Conservation (phyloP, 2,329 filamentous ascomycete genomes). For the Sphaceloma murrayae region DNA sequence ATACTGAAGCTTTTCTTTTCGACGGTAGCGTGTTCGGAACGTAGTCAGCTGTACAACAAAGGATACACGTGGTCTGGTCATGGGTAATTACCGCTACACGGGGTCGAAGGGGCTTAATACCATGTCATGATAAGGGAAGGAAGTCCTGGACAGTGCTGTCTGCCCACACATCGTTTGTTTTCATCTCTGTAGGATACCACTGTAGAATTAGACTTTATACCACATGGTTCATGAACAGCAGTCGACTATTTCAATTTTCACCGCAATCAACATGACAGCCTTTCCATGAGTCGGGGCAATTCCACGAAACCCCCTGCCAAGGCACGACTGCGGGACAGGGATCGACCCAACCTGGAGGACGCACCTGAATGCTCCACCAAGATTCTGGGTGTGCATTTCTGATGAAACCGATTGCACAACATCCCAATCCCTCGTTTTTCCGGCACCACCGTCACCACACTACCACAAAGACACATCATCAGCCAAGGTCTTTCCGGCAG, state of each 20-base stretch:
- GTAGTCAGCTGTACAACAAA: slow-evolving; percentile 4
- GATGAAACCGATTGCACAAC: slow-evolving; percentile 9
- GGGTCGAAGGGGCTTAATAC: too few species aligned
- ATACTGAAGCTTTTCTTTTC: too few species aligned
- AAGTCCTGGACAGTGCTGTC: too few species aligned
- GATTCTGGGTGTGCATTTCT: too few species aligned
- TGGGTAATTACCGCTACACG: too few species aligned
- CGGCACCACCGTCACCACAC: too few species aligned
- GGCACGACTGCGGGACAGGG: not conserved
- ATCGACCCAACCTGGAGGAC: too few species aligned
- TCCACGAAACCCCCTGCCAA: slow-evolving; percentile 1
- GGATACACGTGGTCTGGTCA: not conserved
- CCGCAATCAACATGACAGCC: not conserved
- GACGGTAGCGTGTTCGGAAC: not conserved
- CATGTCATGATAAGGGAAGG: too few species aligned
- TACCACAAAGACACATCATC: too few species aligned
- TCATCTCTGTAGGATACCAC: slow-evolving; percentile 8
- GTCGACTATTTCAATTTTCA: too few species aligned
- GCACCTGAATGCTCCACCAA: too few species aligned
- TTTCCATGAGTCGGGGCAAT: not conserved
- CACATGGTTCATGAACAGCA: slow-evolving; percentile 2
- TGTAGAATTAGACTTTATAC: slow-evolving; percentile 12
- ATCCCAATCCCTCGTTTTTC: slow-evolving; percentile 5
- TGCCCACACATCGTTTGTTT: slow-evolving; percentile 3
- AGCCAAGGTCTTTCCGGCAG: not conserved